Base-by-base conservation (phyloP, 2,329 filamentous ascomycete species). In the Basipetospora chlamydospora region DNA sequence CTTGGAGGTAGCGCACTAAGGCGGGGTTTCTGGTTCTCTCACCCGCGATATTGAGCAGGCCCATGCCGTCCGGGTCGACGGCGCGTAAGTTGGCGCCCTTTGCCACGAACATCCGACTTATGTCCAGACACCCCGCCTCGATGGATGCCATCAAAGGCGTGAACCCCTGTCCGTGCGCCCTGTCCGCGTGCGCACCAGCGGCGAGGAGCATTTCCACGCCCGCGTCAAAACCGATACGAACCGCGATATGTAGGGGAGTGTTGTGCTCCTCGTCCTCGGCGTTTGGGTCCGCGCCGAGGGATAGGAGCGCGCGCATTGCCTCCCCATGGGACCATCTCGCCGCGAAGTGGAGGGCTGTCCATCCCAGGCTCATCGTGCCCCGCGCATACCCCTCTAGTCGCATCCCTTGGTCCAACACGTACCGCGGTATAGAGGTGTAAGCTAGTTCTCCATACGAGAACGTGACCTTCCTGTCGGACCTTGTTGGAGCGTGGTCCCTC, bases 1-100 rank as follows among this genome's bases (percentile, higher is more conserved):
- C 16, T 9, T 37, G 10, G 15, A 45, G 39, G 32, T 43, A 44
- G n/a, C 35, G 12, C 8, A 45, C 39, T 11, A 38, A 28, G 8
- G 33, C 36, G 3, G 43, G 42, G 12, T 35, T 12, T 15, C 26
- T 33, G 17, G 37, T 26, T 28, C 35, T 16, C 32, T 39, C 39
- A 16, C 41, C 39, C 11, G 30, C 39, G 18, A 37, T 37, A 22
- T 29, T 26, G 3, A 31, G 22, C 20, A 41, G 31, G 16, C 35
- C 20, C 32, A 37, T 36, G 15, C 31, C 30, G 18, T 34, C 36
- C 15, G 32, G 26, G 21, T 31, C 31, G 6, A 35, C 6, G 5
- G 26, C 13, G 12, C 22, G 7, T 13, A 21, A 30, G 15, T 31
- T 28, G 12, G 28, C 35, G 2, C 25, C 25, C n/a, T 16, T 16